Conservation (phyloP, 345 rosid species). For the Brassica incana region DNA sequence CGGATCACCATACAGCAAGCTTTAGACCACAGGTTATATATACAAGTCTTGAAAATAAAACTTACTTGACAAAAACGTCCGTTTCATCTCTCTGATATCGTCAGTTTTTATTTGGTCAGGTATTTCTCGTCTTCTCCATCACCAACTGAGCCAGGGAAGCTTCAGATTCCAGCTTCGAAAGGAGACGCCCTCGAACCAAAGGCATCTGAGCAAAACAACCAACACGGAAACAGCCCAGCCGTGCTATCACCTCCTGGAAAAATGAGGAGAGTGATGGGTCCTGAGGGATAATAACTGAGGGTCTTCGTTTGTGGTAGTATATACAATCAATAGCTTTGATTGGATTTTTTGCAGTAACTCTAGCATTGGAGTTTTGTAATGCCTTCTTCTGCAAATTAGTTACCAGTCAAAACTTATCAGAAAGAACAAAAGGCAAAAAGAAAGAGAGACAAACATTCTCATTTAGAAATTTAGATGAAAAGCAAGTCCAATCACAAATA, state of each 20-base stretch:
- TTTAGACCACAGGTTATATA: constrained; percentile 51
- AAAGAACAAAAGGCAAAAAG: background rate
- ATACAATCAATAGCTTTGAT: constrained; percentile 2
- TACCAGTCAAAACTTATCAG: constrained; percentile 3
- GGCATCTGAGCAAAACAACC: constrained; percentile 32
- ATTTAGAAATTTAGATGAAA: no score
- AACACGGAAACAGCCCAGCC: constrained; percentile 33
- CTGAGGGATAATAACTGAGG: constrained; percentile 28
- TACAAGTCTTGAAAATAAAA: background rate
- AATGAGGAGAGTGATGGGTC: constrained; percentile 47
- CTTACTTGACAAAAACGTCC: background rate
- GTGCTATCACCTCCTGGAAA: constrained; percentile 50
- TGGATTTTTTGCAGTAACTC: constrained; percentile 4
- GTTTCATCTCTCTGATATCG: background rate
- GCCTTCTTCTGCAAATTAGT: constrained; percentile 13
- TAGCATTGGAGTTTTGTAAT: background rate
- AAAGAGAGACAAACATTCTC: background rate
- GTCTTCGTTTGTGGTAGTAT: background rate
- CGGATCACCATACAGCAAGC: constrained; percentile 60
- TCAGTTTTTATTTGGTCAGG: constrained; percentile 13
- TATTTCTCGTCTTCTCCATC: constrained; percentile 46
- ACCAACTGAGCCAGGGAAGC: constrained; percentile 47
- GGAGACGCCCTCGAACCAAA: constrained; percentile 40
- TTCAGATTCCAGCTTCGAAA: constrained; percentile 45
- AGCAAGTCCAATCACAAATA: no score